Evolutionary conservation across 148 eudicot species (phyloP).

Genomic region (Nyssa sinensis): DNA sequence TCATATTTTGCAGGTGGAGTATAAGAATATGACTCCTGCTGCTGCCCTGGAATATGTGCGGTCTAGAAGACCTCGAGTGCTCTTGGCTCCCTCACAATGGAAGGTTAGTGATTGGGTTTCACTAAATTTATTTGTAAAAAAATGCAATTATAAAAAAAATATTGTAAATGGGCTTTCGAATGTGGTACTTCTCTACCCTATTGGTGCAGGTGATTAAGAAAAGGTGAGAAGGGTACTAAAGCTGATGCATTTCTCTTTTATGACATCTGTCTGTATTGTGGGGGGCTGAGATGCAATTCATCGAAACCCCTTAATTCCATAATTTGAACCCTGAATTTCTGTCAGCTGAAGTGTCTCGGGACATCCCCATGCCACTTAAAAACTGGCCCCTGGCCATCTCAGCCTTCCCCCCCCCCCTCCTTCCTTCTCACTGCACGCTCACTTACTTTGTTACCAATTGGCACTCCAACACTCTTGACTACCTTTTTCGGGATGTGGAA

Average conservation of each 20-base stretch:
- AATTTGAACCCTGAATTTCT: neutral
- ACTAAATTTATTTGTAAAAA: neutral
- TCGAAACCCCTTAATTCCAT: neutral
- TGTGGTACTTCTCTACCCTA: neutral
- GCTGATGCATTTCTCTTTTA: neutral
- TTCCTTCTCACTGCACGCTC: too few species aligned
- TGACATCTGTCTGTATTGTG: neutral
- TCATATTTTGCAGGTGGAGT: constrained; percentile 44
- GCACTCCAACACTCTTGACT: too few species aligned
- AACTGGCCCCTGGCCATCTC: too few species aligned
- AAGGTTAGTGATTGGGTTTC: constrained; percentile 34
- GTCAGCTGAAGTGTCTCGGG: neutral
- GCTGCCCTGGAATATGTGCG: constrained; percentile 64
- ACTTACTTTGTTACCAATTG: too few species aligned
- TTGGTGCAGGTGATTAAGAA: too few species aligned
- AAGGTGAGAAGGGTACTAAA: neutral
- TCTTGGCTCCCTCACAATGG: constrained; percentile 63
- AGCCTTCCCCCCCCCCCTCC: too few species aligned
- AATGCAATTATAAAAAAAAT: neutral
- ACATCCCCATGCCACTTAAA: neutral
- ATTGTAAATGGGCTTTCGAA: neutral
- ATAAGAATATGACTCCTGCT: constrained; percentile 63
- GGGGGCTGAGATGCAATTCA: constrained; percentile 2
- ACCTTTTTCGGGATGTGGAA: too few species aligned
- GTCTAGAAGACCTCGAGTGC: constrained; percentile 67